These are phyloP conservation scores for Xylaria flabelliformis DNA, from an alignment of 495 filamentous ascomycete species.

Conservation along the genomic window DNA sequence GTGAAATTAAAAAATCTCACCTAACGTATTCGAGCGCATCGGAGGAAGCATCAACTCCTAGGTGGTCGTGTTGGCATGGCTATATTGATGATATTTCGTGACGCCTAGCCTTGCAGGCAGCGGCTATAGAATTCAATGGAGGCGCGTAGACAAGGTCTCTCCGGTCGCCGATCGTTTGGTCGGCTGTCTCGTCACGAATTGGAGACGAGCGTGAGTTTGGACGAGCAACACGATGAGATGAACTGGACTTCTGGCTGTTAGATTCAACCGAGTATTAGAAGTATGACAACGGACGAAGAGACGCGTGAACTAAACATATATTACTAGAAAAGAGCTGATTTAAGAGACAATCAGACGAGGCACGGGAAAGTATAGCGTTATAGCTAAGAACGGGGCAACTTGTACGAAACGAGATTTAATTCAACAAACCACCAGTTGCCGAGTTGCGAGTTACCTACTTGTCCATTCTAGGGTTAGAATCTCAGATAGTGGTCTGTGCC, in stretches of 20 bases:
- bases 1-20: slow-evolving; percentile 1
- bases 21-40: neutral
- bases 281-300: neutral
- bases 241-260: neutral
- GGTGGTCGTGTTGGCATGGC: neutral
- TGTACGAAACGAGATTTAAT: slow-evolving; percentile 21
- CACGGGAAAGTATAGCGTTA: neutral
- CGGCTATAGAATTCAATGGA: slow-evolving; percentile 21
- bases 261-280: neutral
- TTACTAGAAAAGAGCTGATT: neutral
- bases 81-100: neutral
- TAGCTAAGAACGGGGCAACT: slow-evolving; percentile 15
- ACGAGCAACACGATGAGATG: neutral
- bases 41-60: slow-evolving; percentile 5
- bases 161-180: slow-evolving; percentile 12
- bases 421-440: slow-evolving; percentile 19
- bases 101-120: slow-evolving; percentile 16
- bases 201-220: neutral
- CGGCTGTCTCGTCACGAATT: slow-evolving; percentile 16
- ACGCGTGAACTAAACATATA: neutral
- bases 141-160: slow-evolving; percentile 14
- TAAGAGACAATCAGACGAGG: neutral
- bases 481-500: slow-evolving; percentile 5
- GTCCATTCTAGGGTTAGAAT: neutral
- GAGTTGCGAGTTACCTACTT: slow-evolving; percentile 4